These are phyloP conservation scores for Marasmius oreades DNA, from an alignment of 1,284 basidiomycete species.

Conservation along the genomic window DNA sequence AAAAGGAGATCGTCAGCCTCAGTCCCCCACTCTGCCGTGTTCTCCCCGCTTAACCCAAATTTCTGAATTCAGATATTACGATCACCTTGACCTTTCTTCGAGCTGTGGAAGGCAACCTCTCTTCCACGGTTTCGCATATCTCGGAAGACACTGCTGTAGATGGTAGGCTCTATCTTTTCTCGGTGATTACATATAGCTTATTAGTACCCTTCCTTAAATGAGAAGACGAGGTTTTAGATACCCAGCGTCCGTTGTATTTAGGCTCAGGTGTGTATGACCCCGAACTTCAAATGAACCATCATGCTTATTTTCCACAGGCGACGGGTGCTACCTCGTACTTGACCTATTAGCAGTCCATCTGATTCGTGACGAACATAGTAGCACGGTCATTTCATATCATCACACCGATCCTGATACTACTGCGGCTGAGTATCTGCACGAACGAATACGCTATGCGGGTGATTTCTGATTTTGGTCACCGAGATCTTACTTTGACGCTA, in stretches of 20 bases:
- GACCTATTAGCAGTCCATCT: constrained; percentile 39
- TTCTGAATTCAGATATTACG: neutral
- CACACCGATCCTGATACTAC: constrained; percentile 28
- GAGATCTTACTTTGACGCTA: neutral
- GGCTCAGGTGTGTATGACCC: constrained; percentile 29
- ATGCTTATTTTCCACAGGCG: constrained; percentile 8
- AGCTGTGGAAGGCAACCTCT: neutral
- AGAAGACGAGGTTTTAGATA: constrained; percentile 41
- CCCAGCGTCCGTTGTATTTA: constrained; percentile 44
- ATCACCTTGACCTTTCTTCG: neutral
- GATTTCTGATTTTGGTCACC: neutral
- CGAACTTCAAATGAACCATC: no score
- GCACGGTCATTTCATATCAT: constrained; percentile 37
- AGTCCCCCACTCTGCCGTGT: neutral
- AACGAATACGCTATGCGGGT: constrained; percentile 34
- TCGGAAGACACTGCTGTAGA: neutral
- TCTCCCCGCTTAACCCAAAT: neutral
- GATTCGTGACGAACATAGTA: constrained; percentile 34
- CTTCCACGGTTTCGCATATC: neutral
- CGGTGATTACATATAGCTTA: neutral
- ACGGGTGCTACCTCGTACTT: constrained; percentile 30
- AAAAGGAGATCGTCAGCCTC: constrained; percentile 45
- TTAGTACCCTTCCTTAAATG: constrained; percentile 12
- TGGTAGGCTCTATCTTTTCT: neutral
- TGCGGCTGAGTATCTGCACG: constrained; percentile 30